Evolutionary conservation across 75 land plant genomes (phyloP), one percentile per base, ranked within the genome.

Genomic region (Cryptomeria japonica): DNA sequence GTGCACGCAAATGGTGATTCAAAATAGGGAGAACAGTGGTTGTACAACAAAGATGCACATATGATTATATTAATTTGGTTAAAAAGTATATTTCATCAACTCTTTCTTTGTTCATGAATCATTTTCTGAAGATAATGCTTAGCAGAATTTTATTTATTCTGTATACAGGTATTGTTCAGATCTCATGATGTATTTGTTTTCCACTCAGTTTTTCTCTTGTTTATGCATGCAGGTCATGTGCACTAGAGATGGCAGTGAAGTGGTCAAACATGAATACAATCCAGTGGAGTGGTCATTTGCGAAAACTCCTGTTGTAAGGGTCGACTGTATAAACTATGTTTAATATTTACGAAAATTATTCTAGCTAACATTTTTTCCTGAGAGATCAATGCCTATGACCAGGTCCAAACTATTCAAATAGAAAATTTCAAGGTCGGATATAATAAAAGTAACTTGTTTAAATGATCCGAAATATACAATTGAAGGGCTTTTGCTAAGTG

Each of bases 221-320:
- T 53, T 53, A 34, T 51, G 19, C 36, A n/a, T 90, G 12, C 88
- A 95, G 98, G 93, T 96, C 38, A 91, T 94, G 89, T 90, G 92
- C 38, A 32, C 90, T 5, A 88, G 92, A 38, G 90, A 89, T 86
- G 93, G 92, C 1, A 88, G 77, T 32, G 93, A 94, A 25, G 87
- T 87, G 34, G 85, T 70, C 5, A 91, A 91, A 44, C 46, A 53
- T 8, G 94, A 94, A 88, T 90, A 93, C n/a, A 94, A 96, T 89
- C 86, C 92, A 46, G 76, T 88, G 34, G 83, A 89, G 58, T 96
- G 98, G 98, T 89, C 89, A 55, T 90, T 86, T 70, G 73, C 86
- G 25, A 77, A 68, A 41, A 36, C 86, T 39, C 96, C 98, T 83
- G 86, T 87, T 88, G 97, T 95, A 77, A 87, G 89, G 3, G 22